These are phyloP conservation scores for Microbotryum lychnidis-dioicae DNA, from an alignment of 1,284 basidiomycete species.

Conservation along the genomic window DNA sequence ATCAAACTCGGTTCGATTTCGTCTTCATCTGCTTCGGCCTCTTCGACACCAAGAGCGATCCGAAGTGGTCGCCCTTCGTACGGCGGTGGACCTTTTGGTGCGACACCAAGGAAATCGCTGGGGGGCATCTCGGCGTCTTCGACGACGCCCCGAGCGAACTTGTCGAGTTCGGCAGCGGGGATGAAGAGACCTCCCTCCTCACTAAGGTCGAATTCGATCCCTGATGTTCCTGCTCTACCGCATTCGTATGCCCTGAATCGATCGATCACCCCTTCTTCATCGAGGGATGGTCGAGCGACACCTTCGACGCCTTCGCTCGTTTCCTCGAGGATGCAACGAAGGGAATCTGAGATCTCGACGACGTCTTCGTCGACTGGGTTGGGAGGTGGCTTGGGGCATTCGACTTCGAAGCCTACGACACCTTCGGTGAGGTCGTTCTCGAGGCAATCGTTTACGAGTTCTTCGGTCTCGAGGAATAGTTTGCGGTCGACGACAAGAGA, in stretches of 20 bases:
- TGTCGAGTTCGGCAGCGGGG: not conserved
- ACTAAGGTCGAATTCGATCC: conserved; percentile 7
- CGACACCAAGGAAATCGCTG: conserved; percentile 15
- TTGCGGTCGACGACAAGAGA: not conserved
- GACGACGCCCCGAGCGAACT: conserved; percentile 3
- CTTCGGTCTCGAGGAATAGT: conserved; percentile 17
- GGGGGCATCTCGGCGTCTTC: not conserved
- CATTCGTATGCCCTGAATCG: conserved; percentile 15
- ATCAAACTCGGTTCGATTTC: too few relatives aligned
- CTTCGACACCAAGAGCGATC: conserved; percentile 42
- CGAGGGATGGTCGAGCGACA: conserved; percentile 13
- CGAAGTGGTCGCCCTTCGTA: conserved; percentile 17
- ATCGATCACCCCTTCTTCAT: conserved; percentile 11
- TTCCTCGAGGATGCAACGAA: not conserved
- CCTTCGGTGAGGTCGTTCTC: conserved; percentile 14
- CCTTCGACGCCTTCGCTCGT: conserved; percentile 8
- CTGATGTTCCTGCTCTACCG: conserved; percentile 26
- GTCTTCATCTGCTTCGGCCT: conserved; percentile 3
- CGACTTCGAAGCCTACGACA: conserved; percentile 11
- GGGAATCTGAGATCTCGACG: not conserved
- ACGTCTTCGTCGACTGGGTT: not conserved
- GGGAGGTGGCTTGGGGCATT: not conserved
- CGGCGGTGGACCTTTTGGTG: conserved; percentile 8
- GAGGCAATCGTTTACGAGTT: conserved; percentile 21
- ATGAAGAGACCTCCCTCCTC: conserved; percentile 21